Evolutionary conservation across 1,139 yeast genomes (phyloP), one percentile per base, ranked within the genome.

Genomic region (Candida sanyaensis): DNA sequence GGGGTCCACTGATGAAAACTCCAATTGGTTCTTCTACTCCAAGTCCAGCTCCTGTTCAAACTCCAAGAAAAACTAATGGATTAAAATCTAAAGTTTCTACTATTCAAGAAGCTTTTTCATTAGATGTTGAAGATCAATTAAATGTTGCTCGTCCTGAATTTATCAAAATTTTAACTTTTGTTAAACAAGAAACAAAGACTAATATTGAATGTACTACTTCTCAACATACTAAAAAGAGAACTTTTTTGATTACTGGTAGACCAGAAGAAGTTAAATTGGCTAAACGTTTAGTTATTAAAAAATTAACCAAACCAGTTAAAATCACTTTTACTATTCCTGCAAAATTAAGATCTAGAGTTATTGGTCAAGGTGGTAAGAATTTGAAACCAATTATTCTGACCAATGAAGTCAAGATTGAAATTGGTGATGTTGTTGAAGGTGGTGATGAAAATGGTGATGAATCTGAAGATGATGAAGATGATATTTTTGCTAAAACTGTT

Each of bases 341-440:
- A 27, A 81, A 81, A 57, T 79, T 90, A 47, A 83, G 96, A 66
- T 80, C 96, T 4, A 80, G 82, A 50, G 81, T 95, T 54, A 91
- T 95, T 69, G 99, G 99, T 50, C 80, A 93, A 42, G 88, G 86
- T 65, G 99, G 99, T 61, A 80, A 80, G 56, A 87, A 78, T 54
- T 81, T 95, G 66, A 88, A 84, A 62, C 91, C 93, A 50, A 88
- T 95, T 57, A 78, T 88, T 48, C 86, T 79, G 48, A 75, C 81
- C 42, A 79, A 88, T 53, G 88, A 83, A 47, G 90, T 89, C 48
- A 86, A 77, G 59, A 81, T 93, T 62, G 91, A 91, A 60, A 83
- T 93, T 60, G 85, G 84, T 24, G 65, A 65, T 41, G 55, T 68
- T 27, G 62, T 58, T 50, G 63, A 55, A 30, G 64, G 56, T 29